Evolutionary conservation across 345 rosid genomes (phyloP), one percentile per base, ranked within the genome.

Genomic region (Populus alba): DNA sequence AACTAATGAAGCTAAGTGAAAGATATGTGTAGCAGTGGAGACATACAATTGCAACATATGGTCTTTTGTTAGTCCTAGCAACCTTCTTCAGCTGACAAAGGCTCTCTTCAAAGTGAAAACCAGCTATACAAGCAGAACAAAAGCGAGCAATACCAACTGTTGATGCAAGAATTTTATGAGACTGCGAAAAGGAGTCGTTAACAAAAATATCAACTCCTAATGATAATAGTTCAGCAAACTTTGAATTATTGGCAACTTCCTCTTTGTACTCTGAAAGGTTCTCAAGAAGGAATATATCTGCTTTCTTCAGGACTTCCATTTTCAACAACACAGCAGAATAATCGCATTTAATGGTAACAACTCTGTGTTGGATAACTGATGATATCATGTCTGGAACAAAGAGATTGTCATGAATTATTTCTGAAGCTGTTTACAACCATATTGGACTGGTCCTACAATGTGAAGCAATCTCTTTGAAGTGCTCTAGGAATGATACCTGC

Each of bases 151-250:
- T 39, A 9, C 88, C 91, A 81, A 91, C 91, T 6, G 95, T 91
- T 59, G 95, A 91, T 55, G 93, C 91, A 78, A 89, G 92, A 73
- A 88, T 76, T 84, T 84, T 89, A 74, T 91, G 93, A 49, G 90
- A 88, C 76, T 65, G 82, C 70, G 86, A 84, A 83, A 91, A 88
- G 7, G 86, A 85, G 75, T 91, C 95, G 65, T 87, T 91, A 70
- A 91, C 92, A 78, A 91, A 90, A 76, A 91, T 85, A 85, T 91
- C 93, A 66, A 90, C 88, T 78, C 85, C 87, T 45, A 88, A 86
- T 59, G 95, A 81, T 73, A 90, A 75, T 23, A 81, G 70, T 74
- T 89, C 81, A 51, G 93, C 83, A 41, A 91, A 88, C 37, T 79
- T 76, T 62, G 77, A 66, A 83, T 88, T 81, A 85, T 91, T 88